phyloP scores from a whole-genome alignment of 352 stramenopile species.

The Globisporangium radiosum region DNA sequence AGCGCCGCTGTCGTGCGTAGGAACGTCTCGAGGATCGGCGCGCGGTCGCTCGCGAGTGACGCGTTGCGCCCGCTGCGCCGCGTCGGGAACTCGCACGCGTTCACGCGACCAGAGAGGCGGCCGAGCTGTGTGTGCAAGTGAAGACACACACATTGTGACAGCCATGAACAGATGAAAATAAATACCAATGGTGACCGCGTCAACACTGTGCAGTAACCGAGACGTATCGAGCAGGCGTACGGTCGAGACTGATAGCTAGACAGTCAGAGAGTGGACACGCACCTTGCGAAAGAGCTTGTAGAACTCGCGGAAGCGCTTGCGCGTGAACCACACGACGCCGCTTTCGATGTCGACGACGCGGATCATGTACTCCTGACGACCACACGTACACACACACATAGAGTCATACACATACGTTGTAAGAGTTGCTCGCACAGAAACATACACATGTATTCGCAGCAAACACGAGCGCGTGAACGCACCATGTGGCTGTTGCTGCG shows the following conservation, averaged over 20 bases:
- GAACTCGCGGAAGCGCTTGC: slow-evolving; percentile 75
- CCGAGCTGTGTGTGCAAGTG: slow-evolving; percentile 29
- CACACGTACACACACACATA: no score
- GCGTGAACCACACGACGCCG: slow-evolving; percentile 80
- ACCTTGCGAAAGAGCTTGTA: slow-evolving; percentile 83
- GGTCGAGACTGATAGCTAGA: neutral
- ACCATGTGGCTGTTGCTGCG: slow-evolving; percentile 67
- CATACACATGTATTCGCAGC: neutral
- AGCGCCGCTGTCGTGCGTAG: slow-evolving; percentile 60
- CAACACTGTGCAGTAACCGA: slow-evolving; percentile 1
- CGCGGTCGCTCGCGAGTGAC: slow-evolving; percentile 58
- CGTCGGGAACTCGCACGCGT: slow-evolving; percentile 66
- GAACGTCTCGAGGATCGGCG: slow-evolving; percentile 74
- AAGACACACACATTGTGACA: neutral
- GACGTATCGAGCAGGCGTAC: no score
- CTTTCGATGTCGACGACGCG: slow-evolving; percentile 81
- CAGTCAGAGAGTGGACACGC: slow-evolving; percentile 3
- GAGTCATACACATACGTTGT: neutral
- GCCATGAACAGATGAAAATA: slow-evolving; percentile 1
- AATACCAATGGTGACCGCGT: neutral
- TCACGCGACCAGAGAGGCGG: slow-evolving; percentile 57
- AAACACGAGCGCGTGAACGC: slow-evolving; percentile 4
- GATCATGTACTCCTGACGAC: slow-evolving; percentile 72
- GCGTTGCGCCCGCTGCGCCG: slow-evolving; percentile 53
- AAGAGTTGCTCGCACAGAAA: neutral